These are phyloP conservation scores for Metschnikowia henanensis DNA, from an alignment of 805 yeast species.

Conservation along the genomic window DNA sequence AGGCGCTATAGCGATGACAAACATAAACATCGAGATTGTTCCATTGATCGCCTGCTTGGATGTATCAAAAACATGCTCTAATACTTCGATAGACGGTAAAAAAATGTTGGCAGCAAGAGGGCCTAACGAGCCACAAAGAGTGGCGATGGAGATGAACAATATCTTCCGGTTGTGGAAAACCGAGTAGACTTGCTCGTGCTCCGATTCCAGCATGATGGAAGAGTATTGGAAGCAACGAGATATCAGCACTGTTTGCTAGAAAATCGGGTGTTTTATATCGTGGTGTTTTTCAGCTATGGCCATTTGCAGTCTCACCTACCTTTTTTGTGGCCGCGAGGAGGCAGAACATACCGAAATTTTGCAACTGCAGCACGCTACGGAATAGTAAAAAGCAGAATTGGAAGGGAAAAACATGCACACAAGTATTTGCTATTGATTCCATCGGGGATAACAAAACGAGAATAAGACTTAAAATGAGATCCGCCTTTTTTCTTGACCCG, in stretches of 20 bases:
- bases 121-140: constrained; percentile 53
- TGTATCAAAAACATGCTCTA: constrained; percentile 40
- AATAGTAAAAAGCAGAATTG: background rate
- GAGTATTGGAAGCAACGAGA: background rate
- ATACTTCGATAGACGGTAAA: constrained; percentile 51
- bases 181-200: constrained; percentile 5
- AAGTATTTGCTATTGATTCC: too few relatives aligned
- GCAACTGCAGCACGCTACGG: background rate
- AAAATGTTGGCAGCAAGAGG: constrained; percentile 59
- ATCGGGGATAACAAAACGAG: too few relatives aligned
- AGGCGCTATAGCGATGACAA: constrained; percentile 54
- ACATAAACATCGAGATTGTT: constrained; percentile 59
- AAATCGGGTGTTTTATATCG: background rate
- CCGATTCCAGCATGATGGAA: background rate
- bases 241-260: background rate
- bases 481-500: too few relatives aligned
- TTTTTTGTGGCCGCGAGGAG: background rate
- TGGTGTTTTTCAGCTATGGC: background rate
- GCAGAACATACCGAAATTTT: background rate
- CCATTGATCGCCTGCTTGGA: constrained; percentile 49
- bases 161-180: constrained; percentile 14
- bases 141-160: constrained; percentile 40
- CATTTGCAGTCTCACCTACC: background rate
- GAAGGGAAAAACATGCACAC: too few relatives aligned
- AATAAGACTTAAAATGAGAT: too few relatives aligned